These are phyloP conservation scores for Tuber calosporum DNA, from an alignment of 495 filamentous ascomycete genomes.

Conservation along the genomic window DNA sequence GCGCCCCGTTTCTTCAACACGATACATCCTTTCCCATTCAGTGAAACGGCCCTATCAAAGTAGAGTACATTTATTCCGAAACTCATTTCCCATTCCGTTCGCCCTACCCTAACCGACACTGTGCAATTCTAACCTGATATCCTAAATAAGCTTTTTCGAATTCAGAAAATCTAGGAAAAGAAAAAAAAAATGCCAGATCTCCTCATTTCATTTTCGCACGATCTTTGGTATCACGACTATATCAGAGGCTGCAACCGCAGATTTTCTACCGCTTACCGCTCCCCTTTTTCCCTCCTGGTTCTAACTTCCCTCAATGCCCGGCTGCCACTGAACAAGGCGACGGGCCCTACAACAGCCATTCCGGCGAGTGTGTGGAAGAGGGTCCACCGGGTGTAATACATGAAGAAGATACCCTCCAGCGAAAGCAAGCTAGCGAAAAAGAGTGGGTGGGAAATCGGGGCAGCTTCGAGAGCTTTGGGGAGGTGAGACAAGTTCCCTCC, in stretches of 20 bases:
- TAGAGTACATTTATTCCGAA: background rate
- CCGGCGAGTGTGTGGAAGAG: constrained; percentile 83
- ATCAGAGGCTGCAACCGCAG: background rate
- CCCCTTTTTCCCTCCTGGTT: constrained; percentile 69
- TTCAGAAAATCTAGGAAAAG: constrained; percentile 11
- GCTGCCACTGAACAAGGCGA: constrained; percentile 80
- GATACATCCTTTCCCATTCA: background rate
- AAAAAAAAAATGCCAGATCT: constrained; percentile 8
- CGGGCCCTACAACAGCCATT: constrained; percentile 56
- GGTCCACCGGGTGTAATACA: constrained; percentile 92
- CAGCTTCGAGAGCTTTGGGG: constrained; percentile 59
- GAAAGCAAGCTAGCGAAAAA: constrained; percentile 78
- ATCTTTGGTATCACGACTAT: background rate
- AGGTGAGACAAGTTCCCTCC: constrained; percentile 82
- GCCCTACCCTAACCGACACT: background rate
- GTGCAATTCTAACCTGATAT: background rate
- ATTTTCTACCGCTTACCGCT: constrained; percentile 50
- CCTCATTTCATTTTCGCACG: background rate
- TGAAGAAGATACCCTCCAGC: constrained; percentile 85
- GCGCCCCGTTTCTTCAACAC: background rate
- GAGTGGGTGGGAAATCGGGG: constrained; percentile 67
- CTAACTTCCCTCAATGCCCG: constrained; percentile 91
- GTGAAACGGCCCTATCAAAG: background rate
- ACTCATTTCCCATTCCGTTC: constrained; percentile 9
- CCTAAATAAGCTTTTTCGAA: background rate